Evolutionary conservation across 164 flowering plant genomes (phyloP).

Genomic region (Nymphaea colorata): DNA sequence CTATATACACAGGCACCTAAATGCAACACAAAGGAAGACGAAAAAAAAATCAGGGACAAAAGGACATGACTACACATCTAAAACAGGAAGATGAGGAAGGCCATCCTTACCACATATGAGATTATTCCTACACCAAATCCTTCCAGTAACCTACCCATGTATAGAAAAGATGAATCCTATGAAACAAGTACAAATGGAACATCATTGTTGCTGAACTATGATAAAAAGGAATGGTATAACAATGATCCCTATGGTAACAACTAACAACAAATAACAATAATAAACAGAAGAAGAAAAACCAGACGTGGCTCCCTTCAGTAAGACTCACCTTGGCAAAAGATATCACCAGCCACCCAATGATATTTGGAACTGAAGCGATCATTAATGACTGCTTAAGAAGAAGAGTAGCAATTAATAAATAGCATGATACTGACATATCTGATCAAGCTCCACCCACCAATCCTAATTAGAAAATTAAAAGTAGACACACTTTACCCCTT

Average conservation of each 20-base stretch:
- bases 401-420: background rate
- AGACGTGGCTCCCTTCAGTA: background rate
- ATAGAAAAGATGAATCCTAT: conserved; percentile 59
- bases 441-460: background rate
- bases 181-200: background rate
- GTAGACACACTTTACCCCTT: conserved; percentile 33
- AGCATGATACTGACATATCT: too few species aligned
- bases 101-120: conserved; percentile 40
- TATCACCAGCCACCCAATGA: conserved; percentile 76
- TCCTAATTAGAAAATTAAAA: too few species aligned
- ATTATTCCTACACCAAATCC: conserved; percentile 76
- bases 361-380: conserved; percentile 72
- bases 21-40: conserved; percentile 4
- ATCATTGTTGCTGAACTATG: background rate
- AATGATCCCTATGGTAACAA: background rate
- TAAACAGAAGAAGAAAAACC: background rate
- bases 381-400: conserved; percentile 44
- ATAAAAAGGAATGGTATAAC: too few species aligned
- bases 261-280: background rate
- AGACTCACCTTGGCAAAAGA: conserved; percentile 59
- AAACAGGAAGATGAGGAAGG: background rate
- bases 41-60: background rate
- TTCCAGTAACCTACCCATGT: conserved; percentile 67
- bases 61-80: background rate
- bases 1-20: conserved; percentile 87